These are phyloP conservation scores for Apiospora phragmitis DNA, from an alignment of 2,329 filamentous ascomycete species.

Conservation along the genomic window DNA sequence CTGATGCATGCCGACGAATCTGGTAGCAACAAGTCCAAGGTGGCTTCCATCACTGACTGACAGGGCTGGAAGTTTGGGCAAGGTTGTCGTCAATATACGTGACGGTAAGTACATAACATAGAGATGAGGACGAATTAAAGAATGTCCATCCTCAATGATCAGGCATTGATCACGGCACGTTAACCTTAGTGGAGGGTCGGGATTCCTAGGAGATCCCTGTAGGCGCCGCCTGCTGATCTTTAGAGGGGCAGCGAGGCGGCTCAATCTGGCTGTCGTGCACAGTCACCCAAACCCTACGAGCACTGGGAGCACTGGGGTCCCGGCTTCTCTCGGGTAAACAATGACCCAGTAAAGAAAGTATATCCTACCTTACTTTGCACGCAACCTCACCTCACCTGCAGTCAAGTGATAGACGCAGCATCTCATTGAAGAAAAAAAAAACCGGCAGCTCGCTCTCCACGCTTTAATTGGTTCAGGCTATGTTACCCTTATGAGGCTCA, in stretches of 20 bases:
- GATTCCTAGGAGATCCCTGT: background rate
- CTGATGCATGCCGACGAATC: background rate
- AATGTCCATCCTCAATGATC: background rate
- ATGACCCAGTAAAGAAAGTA: background rate
- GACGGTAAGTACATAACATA: no score
- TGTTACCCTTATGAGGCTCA: background rate
- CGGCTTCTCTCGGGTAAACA: background rate
- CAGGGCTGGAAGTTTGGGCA: background rate
- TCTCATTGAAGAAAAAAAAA: background rate
- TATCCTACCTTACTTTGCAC: background rate
- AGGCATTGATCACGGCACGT: background rate
- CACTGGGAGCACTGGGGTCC: no score
- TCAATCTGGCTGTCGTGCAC: background rate
- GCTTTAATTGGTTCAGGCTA: background rate
- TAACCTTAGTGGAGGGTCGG: background rate
- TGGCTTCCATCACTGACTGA: background rate
- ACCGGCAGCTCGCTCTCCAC: background rate
- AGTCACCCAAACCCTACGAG: background rate
- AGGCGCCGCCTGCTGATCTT: background rate
- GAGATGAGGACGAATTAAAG: no score
- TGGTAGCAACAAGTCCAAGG: background rate
- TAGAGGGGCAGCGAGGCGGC: background rate
- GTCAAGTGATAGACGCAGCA: background rate
- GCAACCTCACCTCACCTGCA: background rate
- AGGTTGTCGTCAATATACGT: no score